Evolutionary conservation across 129 eudicot genomes (phyloP).

Genomic region (Centaurea solstitialis): DNA sequence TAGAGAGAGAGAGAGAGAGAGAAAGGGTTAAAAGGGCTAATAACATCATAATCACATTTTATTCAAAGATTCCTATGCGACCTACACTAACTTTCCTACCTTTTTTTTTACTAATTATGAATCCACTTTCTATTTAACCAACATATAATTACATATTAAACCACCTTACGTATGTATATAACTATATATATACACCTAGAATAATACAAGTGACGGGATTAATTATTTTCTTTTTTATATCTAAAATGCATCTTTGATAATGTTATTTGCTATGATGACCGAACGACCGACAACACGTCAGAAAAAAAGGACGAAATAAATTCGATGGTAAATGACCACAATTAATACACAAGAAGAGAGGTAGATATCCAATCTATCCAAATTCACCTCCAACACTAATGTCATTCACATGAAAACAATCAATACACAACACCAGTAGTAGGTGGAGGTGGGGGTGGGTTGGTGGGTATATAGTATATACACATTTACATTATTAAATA

Average conservation of each 20-base stretch:
- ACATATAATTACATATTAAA: not conserved
- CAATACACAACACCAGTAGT: constrained; percentile 2
- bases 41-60: no score
- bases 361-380: constrained; percentile 15
- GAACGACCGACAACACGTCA: constrained; percentile 15
- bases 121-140: not conserved
- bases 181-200: not conserved
- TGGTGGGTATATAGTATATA: no score
- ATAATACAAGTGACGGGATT: not conserved
- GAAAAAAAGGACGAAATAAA: constrained; percentile 5
- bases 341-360: constrained; percentile 10
- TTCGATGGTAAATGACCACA: no score
- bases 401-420: constrained; percentile 21
- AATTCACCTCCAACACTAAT: constrained; percentile 4
- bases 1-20: no score
- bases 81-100: not conserved
- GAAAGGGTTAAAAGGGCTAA: no score
- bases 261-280: not conserved
- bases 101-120: no score
- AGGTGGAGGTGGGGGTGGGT: constrained; percentile 2
- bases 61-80: no score
- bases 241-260: not conserved
- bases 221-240: not conserved
- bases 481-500: no score
- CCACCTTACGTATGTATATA: not conserved